Percentiles rank a stretch among this genome's conserved stretches.
These are phyloP conservation scores for Centaurea solstitialis DNA, from an alignment of 129 eudicot species.

Conservation along the genomic window DNA sequence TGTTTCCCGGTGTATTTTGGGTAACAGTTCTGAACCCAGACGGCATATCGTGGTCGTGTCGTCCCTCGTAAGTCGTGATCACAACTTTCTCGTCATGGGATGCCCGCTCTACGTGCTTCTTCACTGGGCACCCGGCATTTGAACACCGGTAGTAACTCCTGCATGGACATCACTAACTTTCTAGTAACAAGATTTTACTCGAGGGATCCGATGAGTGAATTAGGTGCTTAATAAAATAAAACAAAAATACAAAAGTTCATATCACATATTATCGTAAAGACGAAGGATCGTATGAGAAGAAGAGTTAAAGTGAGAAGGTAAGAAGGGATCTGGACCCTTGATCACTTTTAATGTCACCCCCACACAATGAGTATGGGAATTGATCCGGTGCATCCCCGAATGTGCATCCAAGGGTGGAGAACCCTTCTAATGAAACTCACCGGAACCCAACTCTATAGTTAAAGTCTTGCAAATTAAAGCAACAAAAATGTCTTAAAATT, in stretches of 20 bases:
- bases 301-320: too few relatives aligned
- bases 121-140: conserved; percentile 57
- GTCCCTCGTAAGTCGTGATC: conserved; percentile 69
- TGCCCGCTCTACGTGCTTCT: conserved; percentile 73
- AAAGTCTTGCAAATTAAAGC: neutral
- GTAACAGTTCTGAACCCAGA: conserved; percentile 40
- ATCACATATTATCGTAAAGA: neutral
- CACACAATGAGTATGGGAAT: too few relatives aligned
- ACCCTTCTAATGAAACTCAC: too few relatives aligned
- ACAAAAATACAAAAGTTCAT: neutral
- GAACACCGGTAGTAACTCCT: conserved; percentile 81
- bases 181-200: neutral
- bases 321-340: too few relatives aligned
- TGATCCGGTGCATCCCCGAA: too few relatives aligned
- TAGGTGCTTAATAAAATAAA: neutral
- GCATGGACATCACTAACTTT: conserved; percentile 4
- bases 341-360: too few relatives aligned
- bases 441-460: neutral
- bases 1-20: conserved; percentile 30
- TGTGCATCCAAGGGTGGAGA: too few relatives aligned
- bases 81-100: conserved; percentile 63
- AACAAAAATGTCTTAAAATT: neutral
- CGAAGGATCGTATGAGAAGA: too few relatives aligned
- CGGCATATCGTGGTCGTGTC: conserved; percentile 57
- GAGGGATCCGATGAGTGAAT: neutral